A percentile compares a stretch with the other conserved stretches of the same genome.
Evolutionary conservation across 495 filamentous ascomycete genomes (phyloP).

Genomic region (Schizothecium vesticola): DNA sequence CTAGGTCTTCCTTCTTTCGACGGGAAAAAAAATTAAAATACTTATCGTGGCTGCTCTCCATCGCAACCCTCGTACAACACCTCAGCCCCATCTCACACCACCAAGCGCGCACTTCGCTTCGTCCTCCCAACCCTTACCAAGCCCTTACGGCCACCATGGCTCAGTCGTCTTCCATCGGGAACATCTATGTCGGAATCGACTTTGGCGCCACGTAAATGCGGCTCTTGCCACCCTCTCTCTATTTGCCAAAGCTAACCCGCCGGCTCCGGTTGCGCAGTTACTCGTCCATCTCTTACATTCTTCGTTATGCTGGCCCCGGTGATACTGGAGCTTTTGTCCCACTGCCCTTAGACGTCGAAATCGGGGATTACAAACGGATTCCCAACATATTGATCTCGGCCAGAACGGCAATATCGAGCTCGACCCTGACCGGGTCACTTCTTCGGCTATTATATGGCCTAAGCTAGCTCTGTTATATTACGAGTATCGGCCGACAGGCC

Average conservation of each 20-base stretch:
- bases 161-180: neutral
- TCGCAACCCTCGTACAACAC: too few relatives aligned
- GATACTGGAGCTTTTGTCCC: too few relatives aligned
- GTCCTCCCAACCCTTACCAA: neutral
- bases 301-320: too few relatives aligned
- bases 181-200: conserved; percentile 2
- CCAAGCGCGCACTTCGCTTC: neutral
- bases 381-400: neutral
- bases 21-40: too few relatives aligned
- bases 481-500: neutral
- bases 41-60: too few relatives aligned
- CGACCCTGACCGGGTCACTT: neutral
- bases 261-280: neutral
- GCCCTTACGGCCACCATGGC: neutral
- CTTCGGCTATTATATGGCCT: neutral
- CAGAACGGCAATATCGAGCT: neutral
- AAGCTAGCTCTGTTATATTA: neutral
- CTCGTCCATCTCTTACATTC: conserved; percentile 1
- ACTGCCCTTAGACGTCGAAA: neutral
- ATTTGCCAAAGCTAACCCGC: too few relatives aligned
- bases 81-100: too few relatives aligned
- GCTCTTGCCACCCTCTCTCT: neutral
- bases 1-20: too few relatives aligned
- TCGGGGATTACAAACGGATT: neutral
- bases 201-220: neutral